These are phyloP conservation scores for Boletus smithii DNA, from an alignment of 1,284 basidiomycete species.

Conservation along the genomic window DNA sequence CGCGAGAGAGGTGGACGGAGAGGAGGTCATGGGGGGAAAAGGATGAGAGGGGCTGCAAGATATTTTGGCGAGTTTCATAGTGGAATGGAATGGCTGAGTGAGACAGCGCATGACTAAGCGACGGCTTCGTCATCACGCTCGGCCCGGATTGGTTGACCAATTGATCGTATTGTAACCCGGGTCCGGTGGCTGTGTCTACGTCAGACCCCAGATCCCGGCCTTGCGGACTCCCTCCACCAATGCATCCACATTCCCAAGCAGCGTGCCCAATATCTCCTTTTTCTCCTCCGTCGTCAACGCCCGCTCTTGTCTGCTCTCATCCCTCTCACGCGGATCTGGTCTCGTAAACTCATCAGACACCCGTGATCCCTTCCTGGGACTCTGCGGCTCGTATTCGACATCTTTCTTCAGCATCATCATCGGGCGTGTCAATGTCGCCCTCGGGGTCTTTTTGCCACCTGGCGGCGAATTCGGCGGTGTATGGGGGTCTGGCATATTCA, in stretches of 20 bases:
- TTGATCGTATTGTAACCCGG: too few relatives aligned
- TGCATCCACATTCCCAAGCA: slow-evolving; percentile 86
- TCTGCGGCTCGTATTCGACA: slow-evolving; percentile 66
- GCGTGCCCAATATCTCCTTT: slow-evolving; percentile 72
- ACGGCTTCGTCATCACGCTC: background rate
- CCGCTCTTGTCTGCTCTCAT: slow-evolving; percentile 4
- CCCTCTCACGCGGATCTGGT: background rate
- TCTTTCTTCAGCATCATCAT: slow-evolving; percentile 64
- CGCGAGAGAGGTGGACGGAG: slow-evolving; percentile 42
- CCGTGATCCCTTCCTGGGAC: slow-evolving; percentile 52
- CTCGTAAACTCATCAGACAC: slow-evolving; percentile 25
- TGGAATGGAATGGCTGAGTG: slow-evolving; percentile 10
- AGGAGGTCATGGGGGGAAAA: slow-evolving; percentile 11
- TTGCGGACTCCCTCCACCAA: slow-evolving; percentile 80
- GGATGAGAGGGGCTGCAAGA: slow-evolving; percentile 6
- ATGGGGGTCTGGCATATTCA: slow-evolving; percentile 12
- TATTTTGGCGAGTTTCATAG: slow-evolving; percentile 7
- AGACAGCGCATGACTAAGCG: slow-evolving; percentile 21
- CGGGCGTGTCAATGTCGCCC: slow-evolving; percentile 39
- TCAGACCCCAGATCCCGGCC: slow-evolving; percentile 77
- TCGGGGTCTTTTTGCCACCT: slow-evolving; percentile 16
- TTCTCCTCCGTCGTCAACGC: slow-evolving; percentile 77
- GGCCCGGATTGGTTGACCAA: slow-evolving; percentile 6
- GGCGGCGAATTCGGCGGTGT: slow-evolving; percentile 39
- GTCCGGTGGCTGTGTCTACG: slow-evolving; percentile 13